phyloP scores from a whole-genome alignment of 75 land plant species.

The Sequoia sempervirens region DNA sequence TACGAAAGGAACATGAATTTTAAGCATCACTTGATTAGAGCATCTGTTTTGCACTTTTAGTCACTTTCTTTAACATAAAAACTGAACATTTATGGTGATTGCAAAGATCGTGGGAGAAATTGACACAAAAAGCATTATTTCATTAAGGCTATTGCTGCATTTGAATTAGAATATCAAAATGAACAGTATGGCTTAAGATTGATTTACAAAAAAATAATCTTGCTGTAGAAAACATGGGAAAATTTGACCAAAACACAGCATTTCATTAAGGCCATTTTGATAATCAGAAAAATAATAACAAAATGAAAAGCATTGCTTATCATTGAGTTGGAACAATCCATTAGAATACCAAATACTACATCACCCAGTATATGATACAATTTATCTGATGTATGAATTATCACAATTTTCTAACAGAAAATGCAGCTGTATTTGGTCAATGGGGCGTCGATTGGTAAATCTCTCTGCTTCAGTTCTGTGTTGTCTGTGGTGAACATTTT shows the following conservation, averaged over 20 bases:
- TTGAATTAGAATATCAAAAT: too few relatives aligned
- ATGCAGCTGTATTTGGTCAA: not conserved
- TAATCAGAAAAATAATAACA: not conserved
- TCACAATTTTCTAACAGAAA: not conserved
- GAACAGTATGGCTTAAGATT: too few relatives aligned
- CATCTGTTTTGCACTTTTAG: too few relatives aligned
- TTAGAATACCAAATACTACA: not conserved
- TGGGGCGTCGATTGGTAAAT: not conserved
- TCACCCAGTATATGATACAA: not conserved
- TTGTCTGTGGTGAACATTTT: not conserved
- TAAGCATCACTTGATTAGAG: too few relatives aligned
- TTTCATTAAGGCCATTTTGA: not conserved
- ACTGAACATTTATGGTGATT: too few relatives aligned
- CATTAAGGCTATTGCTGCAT: too few relatives aligned
- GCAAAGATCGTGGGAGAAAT: too few relatives aligned
- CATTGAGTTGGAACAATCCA: not conserved
- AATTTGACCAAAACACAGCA: not conserved
- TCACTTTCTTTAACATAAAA: too few relatives aligned
- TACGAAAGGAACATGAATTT: too few relatives aligned
- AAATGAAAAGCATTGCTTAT: not conserved
- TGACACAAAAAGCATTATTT: too few relatives aligned
- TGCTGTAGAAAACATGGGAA: not conserved
- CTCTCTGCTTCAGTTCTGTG: not conserved
- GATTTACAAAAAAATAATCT: too few relatives aligned
- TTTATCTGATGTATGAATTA: not conserved